These are phyloP conservation scores for Roridomyces roridus DNA, from an alignment of 768 basidiomycete genomes.

Conservation along the genomic window DNA sequence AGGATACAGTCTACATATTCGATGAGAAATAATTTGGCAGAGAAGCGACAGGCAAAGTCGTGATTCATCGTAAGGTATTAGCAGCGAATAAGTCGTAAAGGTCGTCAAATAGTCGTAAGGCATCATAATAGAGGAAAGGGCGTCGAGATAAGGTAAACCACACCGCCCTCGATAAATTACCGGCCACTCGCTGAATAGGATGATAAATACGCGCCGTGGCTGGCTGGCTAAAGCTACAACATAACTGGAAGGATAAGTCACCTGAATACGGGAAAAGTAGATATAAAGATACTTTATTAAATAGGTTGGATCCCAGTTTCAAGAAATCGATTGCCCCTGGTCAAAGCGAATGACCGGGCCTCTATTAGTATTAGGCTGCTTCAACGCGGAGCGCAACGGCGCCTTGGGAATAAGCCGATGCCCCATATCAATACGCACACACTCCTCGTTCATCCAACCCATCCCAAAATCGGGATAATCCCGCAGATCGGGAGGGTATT, in stretches of 20 bases:
- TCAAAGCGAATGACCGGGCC: conserved; percentile 10
- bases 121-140: too few relatives aligned
- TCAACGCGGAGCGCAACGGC: conserved; percentile 76
- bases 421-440: conserved; percentile 78
- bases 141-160: too few relatives aligned
- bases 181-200: neutral
- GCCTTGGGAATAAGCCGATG: conserved; percentile 78
- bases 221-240: conserved; percentile 1
- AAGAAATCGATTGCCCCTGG: neutral
- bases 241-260: conserved; percentile 11
- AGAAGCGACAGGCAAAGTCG: too few relatives aligned
- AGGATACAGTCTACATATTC: too few relatives aligned
- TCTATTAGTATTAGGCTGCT: conserved; percentile 39
- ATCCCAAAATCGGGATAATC: conserved; percentile 74
- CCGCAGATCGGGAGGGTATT: conserved; percentile 74
- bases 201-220: conserved; percentile 14
- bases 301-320: too few relatives aligned
- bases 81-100: too few relatives aligned
- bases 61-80: too few relatives aligned
- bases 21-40: too few relatives aligned
- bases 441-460: conserved; percentile 88
- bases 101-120: too few relatives aligned
- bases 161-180: too few relatives aligned
- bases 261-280: conserved; percentile 7
- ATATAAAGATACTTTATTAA: conserved; percentile 13